Percentiles rank a stretch among this genome's conserved stretches.
Evolutionary conservation across 441 rosid genomes (phyloP).

Genomic region (Kokia cookei): DNA sequence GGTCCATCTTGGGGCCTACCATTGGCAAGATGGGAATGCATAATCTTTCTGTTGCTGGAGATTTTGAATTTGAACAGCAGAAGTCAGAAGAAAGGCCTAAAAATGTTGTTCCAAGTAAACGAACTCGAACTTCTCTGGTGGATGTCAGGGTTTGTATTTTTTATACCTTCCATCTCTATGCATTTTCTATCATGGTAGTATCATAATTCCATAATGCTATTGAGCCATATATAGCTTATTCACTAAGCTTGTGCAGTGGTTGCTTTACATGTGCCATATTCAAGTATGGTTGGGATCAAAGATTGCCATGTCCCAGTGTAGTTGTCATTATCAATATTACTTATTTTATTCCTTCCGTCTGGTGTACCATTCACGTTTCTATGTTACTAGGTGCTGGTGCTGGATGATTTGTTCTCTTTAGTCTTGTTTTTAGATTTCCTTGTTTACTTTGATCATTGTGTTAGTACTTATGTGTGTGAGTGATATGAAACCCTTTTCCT

Average conservation of each 20-base stretch:
- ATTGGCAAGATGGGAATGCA: constrained; percentile 72
- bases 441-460: neutral
- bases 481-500: neutral
- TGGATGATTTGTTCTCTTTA: neutral
- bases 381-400: neutral
- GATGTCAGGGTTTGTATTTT: constrained; percentile 57
- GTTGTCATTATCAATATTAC: neutral
- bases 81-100: constrained; percentile 72
- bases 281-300: neutral
- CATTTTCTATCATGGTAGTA: neutral
- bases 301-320: neutral
- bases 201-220: neutral
- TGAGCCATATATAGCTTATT: neutral
- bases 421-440: neutral
- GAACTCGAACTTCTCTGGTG: constrained; percentile 91
- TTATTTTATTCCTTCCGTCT: neutral
- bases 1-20: constrained; percentile 51
- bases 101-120: constrained; percentile 68
- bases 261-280: neutral
- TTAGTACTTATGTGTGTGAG: neutral
- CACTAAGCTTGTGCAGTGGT: neutral
- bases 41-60: constrained; percentile 47
- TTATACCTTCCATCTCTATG: constrained; percentile 3
- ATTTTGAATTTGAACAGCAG: constrained; percentile 74
- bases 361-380: neutral